Conservation (phyloP, 768 basidiomycete genomes). For the Hericium rajendrae region DNA sequence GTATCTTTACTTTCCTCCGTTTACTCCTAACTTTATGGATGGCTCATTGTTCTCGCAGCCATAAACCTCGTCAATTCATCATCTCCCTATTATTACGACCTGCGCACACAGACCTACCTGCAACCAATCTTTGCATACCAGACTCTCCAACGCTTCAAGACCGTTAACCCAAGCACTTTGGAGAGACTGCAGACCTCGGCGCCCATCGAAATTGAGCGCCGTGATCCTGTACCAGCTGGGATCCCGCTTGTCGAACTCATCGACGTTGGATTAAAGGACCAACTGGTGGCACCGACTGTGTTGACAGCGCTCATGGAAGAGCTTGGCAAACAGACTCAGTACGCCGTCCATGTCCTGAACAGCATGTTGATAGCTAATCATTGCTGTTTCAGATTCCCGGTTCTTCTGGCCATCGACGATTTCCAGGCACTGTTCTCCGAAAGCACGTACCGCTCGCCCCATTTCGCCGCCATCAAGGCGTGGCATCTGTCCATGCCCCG, state of each 20-base stretch:
- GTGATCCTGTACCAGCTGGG: constrained; percentile 35
- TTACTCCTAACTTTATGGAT: neutral
- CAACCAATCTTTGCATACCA: constrained; percentile 60
- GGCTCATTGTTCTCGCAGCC: constrained; percentile 22
- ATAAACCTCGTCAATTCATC: constrained; percentile 65
- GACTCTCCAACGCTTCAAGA: constrained; percentile 50
- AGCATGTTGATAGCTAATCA: neutral
- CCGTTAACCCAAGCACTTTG: constrained; percentile 45
- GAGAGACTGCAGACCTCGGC: constrained; percentile 30
- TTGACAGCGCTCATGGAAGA: constrained; percentile 50
- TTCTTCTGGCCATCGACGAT: constrained; percentile 81
- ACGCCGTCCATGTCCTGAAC: constrained; percentile 15
- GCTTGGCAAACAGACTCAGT: constrained; percentile 59
- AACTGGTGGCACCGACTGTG: constrained; percentile 41
- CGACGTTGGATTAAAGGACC: constrained; percentile 45
- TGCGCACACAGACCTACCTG: constrained; percentile 65
- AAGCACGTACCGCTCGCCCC: constrained; percentile 65
- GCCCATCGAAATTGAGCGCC: constrained; percentile 37
- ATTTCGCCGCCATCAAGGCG: constrained; percentile 55
- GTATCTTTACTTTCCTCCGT: constrained; percentile 27
- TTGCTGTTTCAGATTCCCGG: constrained; percentile 45
- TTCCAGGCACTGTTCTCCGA: constrained; percentile 71
- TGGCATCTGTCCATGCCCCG: constrained; percentile 77
- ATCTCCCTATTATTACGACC: constrained; percentile 62
- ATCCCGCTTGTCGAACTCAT: constrained; percentile 46